Evolutionary conservation across 768 basidiomycete species (phyloP).

Genomic region (Rickenella mellea): DNA sequence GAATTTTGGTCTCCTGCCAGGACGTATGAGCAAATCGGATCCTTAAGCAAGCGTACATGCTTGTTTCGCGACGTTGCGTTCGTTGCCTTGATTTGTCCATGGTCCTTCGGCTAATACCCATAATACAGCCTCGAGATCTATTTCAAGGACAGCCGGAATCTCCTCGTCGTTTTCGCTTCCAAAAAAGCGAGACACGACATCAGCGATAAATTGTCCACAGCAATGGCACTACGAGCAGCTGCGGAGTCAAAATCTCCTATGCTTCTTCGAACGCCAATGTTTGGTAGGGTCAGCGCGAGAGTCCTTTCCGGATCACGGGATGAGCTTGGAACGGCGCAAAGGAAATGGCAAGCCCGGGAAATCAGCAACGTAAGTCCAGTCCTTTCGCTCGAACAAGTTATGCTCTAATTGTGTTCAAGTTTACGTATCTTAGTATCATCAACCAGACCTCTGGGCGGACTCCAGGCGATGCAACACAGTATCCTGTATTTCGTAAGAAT

Average conservation of each 20-base stretch:
- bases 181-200: conserved; percentile 54
- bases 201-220: conserved; percentile 40
- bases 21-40: conserved; percentile 70
- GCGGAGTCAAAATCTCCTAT: conserved; percentile 40
- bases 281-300: conserved; percentile 43
- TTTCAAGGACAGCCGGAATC: conserved; percentile 84
- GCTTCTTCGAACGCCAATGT: conserved; percentile 44
- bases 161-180: conserved; percentile 75
- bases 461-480: conserved; percentile 90
- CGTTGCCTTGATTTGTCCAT: conserved; percentile 19
- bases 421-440: conserved; percentile 79
- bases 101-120: background rate
- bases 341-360: conserved; percentile 82
- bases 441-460: conserved; percentile 92
- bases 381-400: background rate
- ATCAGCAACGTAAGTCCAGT: conserved; percentile 70
- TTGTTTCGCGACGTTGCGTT: conserved; percentile 89
- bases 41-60: conserved; percentile 74
- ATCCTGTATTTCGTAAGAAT: conserved; percentile 77
- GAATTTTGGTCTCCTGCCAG: conserved; percentile 24
- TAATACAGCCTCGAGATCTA: conserved; percentile 72
- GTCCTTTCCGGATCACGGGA: conserved; percentile 45
- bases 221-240: conserved; percentile 30
- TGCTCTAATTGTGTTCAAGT: conserved; percentile 34
- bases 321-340: conserved; percentile 61